These are phyloP conservation scores for Rhodotorula sp. DNA, from an alignment of 1,284 basidiomycete species.

Conservation along the genomic window DNA sequence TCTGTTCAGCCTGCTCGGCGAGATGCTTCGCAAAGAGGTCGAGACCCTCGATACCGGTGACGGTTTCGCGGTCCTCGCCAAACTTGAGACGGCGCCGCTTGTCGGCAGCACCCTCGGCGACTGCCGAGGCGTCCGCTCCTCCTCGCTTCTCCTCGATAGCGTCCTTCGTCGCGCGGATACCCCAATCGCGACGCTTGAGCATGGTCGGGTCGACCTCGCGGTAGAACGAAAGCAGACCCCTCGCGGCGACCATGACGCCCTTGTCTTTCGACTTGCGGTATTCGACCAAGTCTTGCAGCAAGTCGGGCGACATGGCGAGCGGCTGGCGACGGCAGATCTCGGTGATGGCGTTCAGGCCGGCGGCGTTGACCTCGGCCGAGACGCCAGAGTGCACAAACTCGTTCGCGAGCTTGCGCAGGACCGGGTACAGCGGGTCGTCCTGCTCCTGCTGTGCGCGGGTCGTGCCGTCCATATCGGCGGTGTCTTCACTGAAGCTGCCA, in stretches of 20 bases:
- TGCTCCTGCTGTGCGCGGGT: conserved; percentile 1
- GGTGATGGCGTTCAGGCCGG: conserved; percentile 89
- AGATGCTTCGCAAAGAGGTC: conserved; percentile 84
- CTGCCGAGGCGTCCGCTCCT: conserved; percentile 44
- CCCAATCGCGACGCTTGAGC: conserved; percentile 83
- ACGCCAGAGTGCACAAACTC: conserved; percentile 99
- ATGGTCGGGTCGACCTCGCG: conserved; percentile 93
- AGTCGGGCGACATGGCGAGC: conserved; percentile 92
- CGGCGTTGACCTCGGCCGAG: conserved; percentile 85
- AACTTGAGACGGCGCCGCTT: conserved; percentile 60
- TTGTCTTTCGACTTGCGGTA: conserved; percentile 96
- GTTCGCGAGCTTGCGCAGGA: conserved; percentile 85
- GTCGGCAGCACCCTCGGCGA: conserved; percentile 9
- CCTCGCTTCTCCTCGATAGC: conserved; percentile 13
- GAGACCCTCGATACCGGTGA: conserved; percentile 83
- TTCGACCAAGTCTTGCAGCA: conserved; percentile 87
- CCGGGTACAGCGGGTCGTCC: conserved; percentile 76
- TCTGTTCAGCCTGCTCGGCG: conserved; percentile 53
- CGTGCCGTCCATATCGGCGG: not conserved
- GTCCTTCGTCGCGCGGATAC: conserved; percentile 40
- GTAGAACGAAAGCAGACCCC: conserved; percentile 87
- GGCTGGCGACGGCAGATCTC: conserved; percentile 92
- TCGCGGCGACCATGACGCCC: conserved; percentile 79
- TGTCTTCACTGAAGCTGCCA: not conserved
- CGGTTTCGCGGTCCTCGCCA: conserved; percentile 69